phyloP scores from a whole-genome alignment of 2,329 filamentous ascomycete species.

The Cercospora sp. region DNA sequence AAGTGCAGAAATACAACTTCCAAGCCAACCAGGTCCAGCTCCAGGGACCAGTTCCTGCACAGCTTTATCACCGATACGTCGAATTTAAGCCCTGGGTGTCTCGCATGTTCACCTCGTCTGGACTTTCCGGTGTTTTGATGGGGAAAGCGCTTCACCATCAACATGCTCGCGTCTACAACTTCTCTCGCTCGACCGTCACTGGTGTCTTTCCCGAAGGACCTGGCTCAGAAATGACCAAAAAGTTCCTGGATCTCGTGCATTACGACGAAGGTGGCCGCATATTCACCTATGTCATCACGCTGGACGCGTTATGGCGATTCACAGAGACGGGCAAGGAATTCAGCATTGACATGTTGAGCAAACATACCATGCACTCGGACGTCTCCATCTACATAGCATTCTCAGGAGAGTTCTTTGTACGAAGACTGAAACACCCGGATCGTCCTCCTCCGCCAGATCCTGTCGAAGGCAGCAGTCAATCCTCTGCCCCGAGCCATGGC shows the following conservation, averaged over 20 bases:
- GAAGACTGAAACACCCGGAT: constrained; percentile 60
- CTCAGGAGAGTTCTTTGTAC: constrained; percentile 89
- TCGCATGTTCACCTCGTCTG: constrained; percentile 79
- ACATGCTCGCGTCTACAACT: constrained; percentile 86
- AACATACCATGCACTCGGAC: constrained; percentile 96
- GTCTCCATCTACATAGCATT: constrained; percentile 89
- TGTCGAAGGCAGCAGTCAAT: constrained; percentile 46
- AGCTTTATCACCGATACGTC: constrained; percentile 87
- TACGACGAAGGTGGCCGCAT: constrained; percentile 82
- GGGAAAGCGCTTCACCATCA: constrained; percentile 88
- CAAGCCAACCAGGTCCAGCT: constrained; percentile 92
- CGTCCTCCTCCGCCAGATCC: constrained; percentile 47
- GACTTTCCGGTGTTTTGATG: constrained; percentile 75
- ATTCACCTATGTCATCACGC: constrained; percentile 88
- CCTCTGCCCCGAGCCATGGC: constrained; percentile 44
- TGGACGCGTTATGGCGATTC: constrained; percentile 84
- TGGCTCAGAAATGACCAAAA: constrained; percentile 68
- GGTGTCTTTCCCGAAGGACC: constrained; percentile 63
- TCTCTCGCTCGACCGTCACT: constrained; percentile 72
- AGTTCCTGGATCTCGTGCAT: constrained; percentile 84
- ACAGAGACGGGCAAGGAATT: constrained; percentile 96
- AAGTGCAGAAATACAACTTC: constrained; percentile 70
- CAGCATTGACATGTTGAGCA: constrained; percentile 86
- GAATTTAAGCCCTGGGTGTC: constrained; percentile 90
- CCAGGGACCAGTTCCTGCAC: constrained; percentile 73